Base-by-base conservation (phyloP, 1,284 basidiomycete genomes). In the Paramarasmius palmivorus region DNA sequence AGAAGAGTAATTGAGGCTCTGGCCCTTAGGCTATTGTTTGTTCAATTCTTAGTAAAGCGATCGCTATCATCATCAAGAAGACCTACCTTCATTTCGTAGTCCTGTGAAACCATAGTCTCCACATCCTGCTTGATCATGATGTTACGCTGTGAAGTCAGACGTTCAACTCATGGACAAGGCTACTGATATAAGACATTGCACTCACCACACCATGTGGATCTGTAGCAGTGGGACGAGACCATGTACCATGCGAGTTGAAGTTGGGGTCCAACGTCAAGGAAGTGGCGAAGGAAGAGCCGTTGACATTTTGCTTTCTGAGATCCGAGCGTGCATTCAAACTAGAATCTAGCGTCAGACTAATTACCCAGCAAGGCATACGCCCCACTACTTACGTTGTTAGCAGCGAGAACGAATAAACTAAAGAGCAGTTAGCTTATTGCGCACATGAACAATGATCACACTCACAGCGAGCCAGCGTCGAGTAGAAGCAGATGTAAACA, bases 81-180 rank as follows among this genome's bases (percentile, higher is more conserved):
- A 4, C 44, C 12, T 26, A 32, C 44, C 44, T 46, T 46, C 44
- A 46, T 46, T 29, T 46, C 44, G 32, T 29, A 46, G 4, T 46
- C 44, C 4, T 46, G 22, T 17, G 44, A 32, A 32, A 32, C 12
- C 6, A 32, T 46, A 14, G 44, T 46, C 44, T 46, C 44, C 4
- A 26, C 29, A 6, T 46, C 44, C 44, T 46, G 44, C 44, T 46
- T 46, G 44, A 46, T 46, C 25, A 17, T 26, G 17, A 46, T 46
- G 19, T 46, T 23, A 15, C 44, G 44, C 44, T 46, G 10, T 25
- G 2, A 32, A 22, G 41, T 6, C 41, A 25, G 6, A 3, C 15
- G 20, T 44, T n/a, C 20, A 25, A 14, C 10, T 22, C 15, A 10
- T 44, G 17, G 14, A 25, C 23, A n/a, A 23, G 14, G n/a, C 15